phyloP scores from a whole-genome alignment of 2,329 filamentous ascomycete genomes.

The Trichoderma arundinaceum region DNA sequence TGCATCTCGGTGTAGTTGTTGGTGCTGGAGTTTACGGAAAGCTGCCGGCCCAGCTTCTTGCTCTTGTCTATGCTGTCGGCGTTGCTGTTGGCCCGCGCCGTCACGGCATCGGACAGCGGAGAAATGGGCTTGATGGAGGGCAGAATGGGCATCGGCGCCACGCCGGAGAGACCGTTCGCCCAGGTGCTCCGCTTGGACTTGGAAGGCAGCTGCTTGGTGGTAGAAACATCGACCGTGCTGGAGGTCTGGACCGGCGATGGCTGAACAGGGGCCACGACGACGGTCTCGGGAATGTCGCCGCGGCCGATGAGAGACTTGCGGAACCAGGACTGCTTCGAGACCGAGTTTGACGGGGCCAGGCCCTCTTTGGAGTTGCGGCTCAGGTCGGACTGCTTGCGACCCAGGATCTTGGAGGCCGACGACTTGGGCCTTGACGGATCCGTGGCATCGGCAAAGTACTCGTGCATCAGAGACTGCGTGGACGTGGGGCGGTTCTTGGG shows the following conservation, averaged over 20 bases:
- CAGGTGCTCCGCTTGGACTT: conserved; percentile 88
- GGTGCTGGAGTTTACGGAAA: conserved; percentile 88
- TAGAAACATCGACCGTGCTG: conserved; percentile 49
- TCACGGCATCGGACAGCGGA: conserved; percentile 92
- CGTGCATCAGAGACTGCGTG: conserved; percentile 89
- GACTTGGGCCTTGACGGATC: conserved; percentile 94
- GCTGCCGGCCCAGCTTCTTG: conserved; percentile 93
- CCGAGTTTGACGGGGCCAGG: conserved; percentile 60
- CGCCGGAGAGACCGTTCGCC: conserved; percentile 80
- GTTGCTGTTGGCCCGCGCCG: conserved; percentile 81
- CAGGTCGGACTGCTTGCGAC: conserved; percentile 88
- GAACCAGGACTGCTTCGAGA: conserved; percentile 94
- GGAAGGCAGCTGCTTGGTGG: conserved; percentile 49
- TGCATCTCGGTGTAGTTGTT: conserved; percentile 93
- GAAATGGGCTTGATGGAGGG: conserved; percentile 95
- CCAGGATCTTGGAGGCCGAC: conserved; percentile 80
- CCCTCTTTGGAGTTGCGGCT: conserved; percentile 69
- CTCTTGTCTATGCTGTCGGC: conserved; percentile 70
- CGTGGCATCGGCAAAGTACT: conserved; percentile 91
- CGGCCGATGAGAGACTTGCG: conserved; percentile 89
- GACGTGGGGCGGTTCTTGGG: conserved; percentile 91
- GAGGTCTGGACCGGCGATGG: conserved; percentile 51
- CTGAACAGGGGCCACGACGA: conserved; percentile 52
- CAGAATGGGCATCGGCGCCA: conserved; percentile 91
- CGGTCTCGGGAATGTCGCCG: conserved; percentile 70